Evolutionary conservation across 352 stramenopile species (phyloP), one percentile per base, ranked within the genome.

Genomic region (Blastocystis sp.): DNA sequence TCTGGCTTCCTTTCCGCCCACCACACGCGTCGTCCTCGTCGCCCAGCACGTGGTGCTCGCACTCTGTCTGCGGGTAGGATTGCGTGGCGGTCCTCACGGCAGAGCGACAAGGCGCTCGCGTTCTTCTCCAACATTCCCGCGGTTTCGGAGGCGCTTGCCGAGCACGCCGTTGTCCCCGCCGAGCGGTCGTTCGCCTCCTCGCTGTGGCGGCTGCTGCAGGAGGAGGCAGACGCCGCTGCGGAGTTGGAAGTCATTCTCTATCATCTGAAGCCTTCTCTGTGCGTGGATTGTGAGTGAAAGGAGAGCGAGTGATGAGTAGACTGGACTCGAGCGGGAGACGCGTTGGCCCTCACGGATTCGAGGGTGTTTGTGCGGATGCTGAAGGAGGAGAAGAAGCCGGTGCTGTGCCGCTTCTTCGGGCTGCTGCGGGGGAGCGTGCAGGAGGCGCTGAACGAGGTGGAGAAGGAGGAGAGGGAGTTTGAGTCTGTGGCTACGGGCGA

Each of bases 71-170:
- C 69, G 69, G 5, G 69, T 79, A 60, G 19, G 9, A 5, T 64
- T 79, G 28, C 21, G 0, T n/a, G 1, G 14, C 19, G 0, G n/a
- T 0, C 11, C 41, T 79, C 5, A 79, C n/a, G 5, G n/a, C 28
- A 79, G 69, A 79, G 41, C 40, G 23, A 14, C 28, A 59, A 79
- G 19, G 45, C 43, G 11, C 28, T 79, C 48, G n/a, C 14, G 9
- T 79, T 45, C n/a, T 79, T 79, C 19, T 64, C 45, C 23, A 59
- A 79, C 5, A 62, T 79, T 11, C 19, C 69, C 5, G n/a, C 69
- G 28, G 56, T 60, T 21, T 5, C 23, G 28, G 56, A 64, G 9
- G 21, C 61, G 2, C 56, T 59, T 79, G 48, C 45, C 9, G 28
- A 34, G 28, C 28, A 34, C 28, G 28, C 28, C 28, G 28, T 34